Percentiles rank a stretch among this genome's conserved stretches.
phyloP scores from a whole-genome alignment of 129 eudicot species.

The Escallonia rubra region DNA sequence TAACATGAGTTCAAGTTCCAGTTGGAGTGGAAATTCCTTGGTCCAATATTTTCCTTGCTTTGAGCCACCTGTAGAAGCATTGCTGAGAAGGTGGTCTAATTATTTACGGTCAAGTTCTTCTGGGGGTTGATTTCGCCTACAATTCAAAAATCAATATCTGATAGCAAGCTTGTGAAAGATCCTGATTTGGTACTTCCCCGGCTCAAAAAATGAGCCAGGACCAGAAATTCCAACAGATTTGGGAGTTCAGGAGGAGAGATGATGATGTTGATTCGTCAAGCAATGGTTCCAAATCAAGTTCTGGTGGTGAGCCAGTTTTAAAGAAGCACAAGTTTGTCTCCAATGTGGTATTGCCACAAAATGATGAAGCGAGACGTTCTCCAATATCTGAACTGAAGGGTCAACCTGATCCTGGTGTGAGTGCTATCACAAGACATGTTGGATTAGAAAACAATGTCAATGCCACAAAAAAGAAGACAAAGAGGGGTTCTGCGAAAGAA shows the following conservation, averaged over 20 bases:
- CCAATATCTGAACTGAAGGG: conserved; percentile 14
- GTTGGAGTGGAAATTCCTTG: neutral
- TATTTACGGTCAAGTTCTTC: neutral
- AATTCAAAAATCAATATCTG: neutral
- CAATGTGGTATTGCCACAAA: conserved; percentile 24
- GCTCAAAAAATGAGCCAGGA: conserved; percentile 38
- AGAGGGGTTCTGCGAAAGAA: conserved; percentile 11
- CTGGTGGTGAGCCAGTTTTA: conserved; percentile 21
- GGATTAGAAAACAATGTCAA: conserved; percentile 14
- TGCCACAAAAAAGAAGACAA: conserved; percentile 13
- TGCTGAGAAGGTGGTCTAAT: neutral
- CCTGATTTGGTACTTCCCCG: conserved; percentile 8
- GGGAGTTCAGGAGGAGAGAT: conserved; percentile 67
- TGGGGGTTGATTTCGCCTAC: neutral
- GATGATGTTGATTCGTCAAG: conserved; percentile 51
- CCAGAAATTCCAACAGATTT: conserved; percentile 58
- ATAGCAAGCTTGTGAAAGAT: neutral
- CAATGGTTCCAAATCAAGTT: conserved; percentile 54
- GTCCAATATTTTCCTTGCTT: neutral
- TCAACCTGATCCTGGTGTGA: neutral
- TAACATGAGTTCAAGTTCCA: neutral
- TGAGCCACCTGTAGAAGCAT: neutral
- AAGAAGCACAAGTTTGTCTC: conserved; percentile 34
- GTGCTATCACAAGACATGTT: conserved; percentile 12
- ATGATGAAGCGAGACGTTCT: conserved; percentile 27